A percentile compares a stretch with the other conserved stretches of the same genome.
phyloP scores from a whole-genome alignment of 495 filamentous ascomycete species.

The Hypoxylon perforatum region DNA sequence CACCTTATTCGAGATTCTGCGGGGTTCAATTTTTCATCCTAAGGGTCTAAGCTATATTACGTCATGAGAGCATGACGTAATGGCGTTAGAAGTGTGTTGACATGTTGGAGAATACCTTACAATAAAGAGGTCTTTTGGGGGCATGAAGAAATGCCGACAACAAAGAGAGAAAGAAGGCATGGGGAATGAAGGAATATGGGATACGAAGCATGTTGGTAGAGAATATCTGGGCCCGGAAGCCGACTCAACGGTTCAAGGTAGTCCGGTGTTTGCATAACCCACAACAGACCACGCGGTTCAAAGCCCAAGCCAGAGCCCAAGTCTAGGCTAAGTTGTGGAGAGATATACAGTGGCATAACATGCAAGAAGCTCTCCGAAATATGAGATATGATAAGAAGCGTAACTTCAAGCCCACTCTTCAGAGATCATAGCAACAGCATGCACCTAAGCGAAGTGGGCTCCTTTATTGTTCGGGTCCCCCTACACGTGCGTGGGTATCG shows the following conservation, averaged over 20 bases:
- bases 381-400: constrained; percentile 9
- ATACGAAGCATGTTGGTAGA: not conserved
- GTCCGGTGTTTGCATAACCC: constrained; percentile 8
- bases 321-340: constrained; percentile 2
- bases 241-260: constrained; percentile 1
- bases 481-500: constrained; percentile 18
- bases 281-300: constrained; percentile 4
- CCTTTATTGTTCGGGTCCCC: constrained; percentile 7
- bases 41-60: constrained; percentile 22
- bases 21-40: not conserved
- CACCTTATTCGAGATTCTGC: constrained; percentile 18
- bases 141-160: not conserved
- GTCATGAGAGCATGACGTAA: constrained; percentile 40
- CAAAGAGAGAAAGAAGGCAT: not conserved
- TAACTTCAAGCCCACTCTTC: not conserved
- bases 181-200: not conserved
- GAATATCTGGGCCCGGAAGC: not conserved
- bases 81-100: not conserved
- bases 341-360: not conserved
- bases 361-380: not conserved
- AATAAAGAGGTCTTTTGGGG: not conserved
- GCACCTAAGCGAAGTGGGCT: constrained; percentile 21
- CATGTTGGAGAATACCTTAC: not conserved
- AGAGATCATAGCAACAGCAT: constrained; percentile 15
- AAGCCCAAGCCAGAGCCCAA: not conserved